Evolutionary conservation across 129 eudicot species (phyloP), one percentile per base, ranked within the genome.

Genomic region (Pulicaria dysenterica): DNA sequence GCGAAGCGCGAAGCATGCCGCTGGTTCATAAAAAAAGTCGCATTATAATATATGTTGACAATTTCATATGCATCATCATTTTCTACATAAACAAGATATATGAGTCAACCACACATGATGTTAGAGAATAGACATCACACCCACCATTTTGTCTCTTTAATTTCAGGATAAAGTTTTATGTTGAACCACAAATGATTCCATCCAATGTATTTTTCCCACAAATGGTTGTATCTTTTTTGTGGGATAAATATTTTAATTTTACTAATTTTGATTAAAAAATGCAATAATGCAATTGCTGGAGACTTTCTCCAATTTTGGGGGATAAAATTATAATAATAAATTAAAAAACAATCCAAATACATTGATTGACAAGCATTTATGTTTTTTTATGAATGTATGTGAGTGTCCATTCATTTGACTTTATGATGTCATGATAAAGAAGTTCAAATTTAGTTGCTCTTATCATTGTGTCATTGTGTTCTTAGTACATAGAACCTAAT

Each of bases 131-230:
- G 36, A 43, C 44, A 44, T 13, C 44, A 58, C 76, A 71, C 47
- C 67, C 44, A 44, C 36, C 56, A 17, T 56, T 57, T 41, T 71
- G n/a, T 43, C 54, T 45, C 31, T 13, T 47, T 48, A 12, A 37
- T 39, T 73, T 60, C 10, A 60, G 48, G 69, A 73, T 60, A 47
- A 60, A 59, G 69, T 73, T 72, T 58, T 73, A 73, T 73, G 76
- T 60, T 60, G 49, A 59, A 60, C 77, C 60, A 73, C 77, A 60
- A 46, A 58, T 60, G 77, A 73, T 59, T 59, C 69, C 60, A 37
- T 73, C 40, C 77, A 60, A 10, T 73, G 77, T 73, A 73, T 73
- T 12, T 59, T 50, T 45, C 69, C 77, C 6, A 38, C 42, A 41
- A 73, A 60, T 60, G 69, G 38, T n/a, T 59, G 15, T 59, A 45